Conservation (phyloP, 2,329 filamentous ascomycete genomes). For the Fusarium equiseti region DNA sequence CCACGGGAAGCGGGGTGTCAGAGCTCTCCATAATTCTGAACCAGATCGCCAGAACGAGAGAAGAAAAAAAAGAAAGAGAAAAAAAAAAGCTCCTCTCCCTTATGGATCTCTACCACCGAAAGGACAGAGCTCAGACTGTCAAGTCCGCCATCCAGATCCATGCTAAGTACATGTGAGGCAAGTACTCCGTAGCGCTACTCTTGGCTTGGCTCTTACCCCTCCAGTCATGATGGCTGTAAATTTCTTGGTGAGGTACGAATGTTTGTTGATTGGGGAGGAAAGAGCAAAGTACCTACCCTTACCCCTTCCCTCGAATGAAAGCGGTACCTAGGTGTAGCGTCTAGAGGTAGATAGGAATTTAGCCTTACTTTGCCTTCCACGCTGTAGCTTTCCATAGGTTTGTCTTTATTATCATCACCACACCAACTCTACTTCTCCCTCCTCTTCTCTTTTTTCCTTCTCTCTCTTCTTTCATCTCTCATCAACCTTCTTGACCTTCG, state of each 20-base stretch:
- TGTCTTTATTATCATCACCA: constrained; percentile 41
- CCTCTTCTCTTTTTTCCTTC: constrained; percentile 22
- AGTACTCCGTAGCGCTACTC: constrained; percentile 42
- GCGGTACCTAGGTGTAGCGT: background rate
- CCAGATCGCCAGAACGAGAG: constrained; percentile 38
- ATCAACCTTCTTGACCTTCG: constrained; percentile 19
- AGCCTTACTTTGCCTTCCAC: constrained; percentile 19
- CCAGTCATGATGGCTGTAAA: constrained; percentile 34
- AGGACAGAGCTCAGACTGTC: constrained; percentile 19
- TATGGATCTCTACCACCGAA: constrained; percentile 27
- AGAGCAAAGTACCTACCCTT: constrained; percentile 27
- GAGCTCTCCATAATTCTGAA: constrained; percentile 44
- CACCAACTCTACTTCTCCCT: constrained; percentile 34
- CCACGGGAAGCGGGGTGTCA: constrained; percentile 37
- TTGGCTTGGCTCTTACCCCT: constrained; percentile 28
- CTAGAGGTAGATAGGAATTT: constrained; percentile 6
- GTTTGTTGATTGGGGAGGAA: constrained; percentile 36
- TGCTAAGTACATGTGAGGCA: constrained; percentile 40
- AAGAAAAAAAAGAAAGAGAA: constrained; percentile 15
- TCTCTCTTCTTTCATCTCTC: constrained; percentile 31
- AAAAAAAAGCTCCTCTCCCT: constrained; percentile 25
- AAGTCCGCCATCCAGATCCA: constrained; percentile 21
- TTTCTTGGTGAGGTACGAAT: constrained; percentile 38
- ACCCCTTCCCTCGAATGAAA: constrained; percentile 2
- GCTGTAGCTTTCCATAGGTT: constrained; percentile 3